Percentiles rank a stretch among this genome's conserved stretches.
Conservation (phyloP, 1,284 basidiomycete species). For the Pseudozyma hubeiensis region DNA sequence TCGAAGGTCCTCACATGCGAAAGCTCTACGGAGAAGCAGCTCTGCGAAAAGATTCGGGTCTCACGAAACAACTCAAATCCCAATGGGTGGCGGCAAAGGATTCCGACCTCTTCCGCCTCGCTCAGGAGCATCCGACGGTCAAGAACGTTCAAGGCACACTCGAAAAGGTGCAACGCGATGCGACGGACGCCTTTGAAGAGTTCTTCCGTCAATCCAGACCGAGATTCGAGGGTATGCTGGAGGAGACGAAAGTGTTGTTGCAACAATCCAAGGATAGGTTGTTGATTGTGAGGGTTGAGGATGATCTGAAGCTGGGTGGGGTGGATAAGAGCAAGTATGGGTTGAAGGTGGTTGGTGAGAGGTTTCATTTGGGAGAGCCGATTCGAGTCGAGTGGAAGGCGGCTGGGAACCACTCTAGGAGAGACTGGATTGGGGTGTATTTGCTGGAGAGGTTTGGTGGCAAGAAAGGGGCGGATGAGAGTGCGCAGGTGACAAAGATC, state of each 20-base stretch:
- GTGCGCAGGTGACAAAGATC: slow-evolving; percentile 75
- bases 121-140: slow-evolving; percentile 72
- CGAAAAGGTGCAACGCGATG: slow-evolving; percentile 93
- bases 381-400: slow-evolving; percentile 89
- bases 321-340: slow-evolving; percentile 54
- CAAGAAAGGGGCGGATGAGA: slow-evolving; percentile 29
- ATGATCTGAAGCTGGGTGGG: slow-evolving; percentile 43
- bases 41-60: slow-evolving; percentile 91
- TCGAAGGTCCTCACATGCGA: slow-evolving; percentile 87
- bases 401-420: slow-evolving; percentile 85
- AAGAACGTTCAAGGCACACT: slow-evolving; percentile 91
- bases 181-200: slow-evolving; percentile 88
- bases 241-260: slow-evolving; percentile 91
- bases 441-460: slow-evolving; percentile 47
- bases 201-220: slow-evolving; percentile 78
- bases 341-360: slow-evolving; percentile 45
- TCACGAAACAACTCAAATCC: slow-evolving; percentile 93
- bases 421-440: slow-evolving; percentile 97
- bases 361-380: slow-evolving; percentile 90
- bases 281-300: slow-evolving; percentile 55
- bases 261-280: slow-evolving; percentile 85
- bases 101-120: slow-evolving; percentile 66
- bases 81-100: slow-evolving; percentile 80
- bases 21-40: slow-evolving; percentile 88
- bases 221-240: slow-evolving; percentile 72